Evolutionary conservation across 2,329 filamentous ascomycete species (phyloP).

Genomic region (Eutypella sp.): DNA sequence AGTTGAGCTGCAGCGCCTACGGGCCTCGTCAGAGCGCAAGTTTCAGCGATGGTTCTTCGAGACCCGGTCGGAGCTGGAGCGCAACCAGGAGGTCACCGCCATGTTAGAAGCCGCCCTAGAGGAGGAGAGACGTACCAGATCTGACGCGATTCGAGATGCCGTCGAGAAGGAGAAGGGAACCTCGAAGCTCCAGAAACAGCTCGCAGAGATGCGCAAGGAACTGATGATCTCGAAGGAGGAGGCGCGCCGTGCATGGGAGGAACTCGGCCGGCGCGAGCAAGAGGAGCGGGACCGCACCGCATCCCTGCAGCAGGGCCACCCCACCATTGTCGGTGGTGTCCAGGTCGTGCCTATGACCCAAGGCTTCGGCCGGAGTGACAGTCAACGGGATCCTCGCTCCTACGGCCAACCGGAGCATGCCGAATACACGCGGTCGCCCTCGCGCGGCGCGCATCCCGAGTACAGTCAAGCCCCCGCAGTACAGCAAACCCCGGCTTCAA

Average conservation of each 20-base stretch:
- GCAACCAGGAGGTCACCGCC: constrained; percentile 74
- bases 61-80: constrained; percentile 81
- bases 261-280: constrained; percentile 86
- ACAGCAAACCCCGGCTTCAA: constrained; percentile 35
- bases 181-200: constrained; percentile 65
- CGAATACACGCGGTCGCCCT: constrained; percentile 23
- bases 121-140: constrained; percentile 65
- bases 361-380: constrained; percentile 53
- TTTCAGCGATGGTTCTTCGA: constrained; percentile 99
- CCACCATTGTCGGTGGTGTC: constrained; percentile 85
- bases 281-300: constrained; percentile 83
- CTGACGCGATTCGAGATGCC: constrained; percentile 61
- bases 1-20: constrained; percentile 87
- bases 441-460: constrained; percentile 29
- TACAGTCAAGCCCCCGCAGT: constrained; percentile 38
- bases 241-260: constrained; percentile 92
- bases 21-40: constrained; percentile 92
- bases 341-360: constrained; percentile 92
- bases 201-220: constrained; percentile 90
- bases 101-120: constrained; percentile 73
- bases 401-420: constrained; percentile 28
- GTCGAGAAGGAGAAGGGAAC: constrained; percentile 66
- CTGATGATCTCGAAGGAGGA: constrained; percentile 94
- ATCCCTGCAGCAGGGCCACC: constrained; percentile 80
- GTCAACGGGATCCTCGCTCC: constrained; percentile 34